Evolutionary conservation across 2,329 filamentous ascomycete species (phyloP).

Genomic region (Ploettnerulaceae sp.): DNA sequence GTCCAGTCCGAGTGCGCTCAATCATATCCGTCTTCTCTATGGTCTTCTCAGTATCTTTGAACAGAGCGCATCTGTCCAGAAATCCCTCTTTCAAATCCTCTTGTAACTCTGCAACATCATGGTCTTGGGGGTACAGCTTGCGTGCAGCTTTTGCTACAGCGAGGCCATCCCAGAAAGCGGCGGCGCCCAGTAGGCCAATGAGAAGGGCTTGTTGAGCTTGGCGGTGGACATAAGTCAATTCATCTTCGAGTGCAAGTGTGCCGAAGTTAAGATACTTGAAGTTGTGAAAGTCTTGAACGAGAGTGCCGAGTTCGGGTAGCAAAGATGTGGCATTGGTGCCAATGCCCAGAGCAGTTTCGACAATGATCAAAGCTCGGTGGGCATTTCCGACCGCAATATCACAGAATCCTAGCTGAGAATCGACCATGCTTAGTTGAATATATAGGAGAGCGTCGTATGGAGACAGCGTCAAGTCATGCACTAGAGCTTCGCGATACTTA

Average conservation of each 20-base stretch:
- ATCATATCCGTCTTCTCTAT: background rate
- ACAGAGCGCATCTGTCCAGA: conserved; percentile 3
- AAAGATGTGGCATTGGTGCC: background rate
- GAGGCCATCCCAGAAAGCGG: conserved; percentile 26
- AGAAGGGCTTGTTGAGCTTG: conserved; percentile 20
- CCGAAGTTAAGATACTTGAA: background rate
- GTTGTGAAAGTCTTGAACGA: background rate
- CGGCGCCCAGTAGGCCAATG: conserved; percentile 16
- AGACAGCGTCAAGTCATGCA: background rate
- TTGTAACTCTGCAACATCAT: conserved; percentile 12
- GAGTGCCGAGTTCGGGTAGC: background rate
- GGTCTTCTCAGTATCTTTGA: background rate
- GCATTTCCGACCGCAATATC: conserved; percentile 22
- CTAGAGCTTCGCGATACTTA: background rate
- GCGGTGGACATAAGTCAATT: conserved; percentile 12
- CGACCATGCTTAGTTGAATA: conserved; percentile 15
- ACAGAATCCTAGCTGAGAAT: conserved; percentile 24
- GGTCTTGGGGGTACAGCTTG: conserved; percentile 17
- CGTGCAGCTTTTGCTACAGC: conserved; percentile 18
- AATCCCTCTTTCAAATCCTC: conserved; percentile 10
- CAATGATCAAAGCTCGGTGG: conserved; percentile 22
- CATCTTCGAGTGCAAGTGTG: conserved; percentile 13
- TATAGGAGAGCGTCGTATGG: conserved; percentile 23
- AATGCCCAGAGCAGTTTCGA: conserved; percentile 17
- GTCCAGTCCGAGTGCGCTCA: conserved; percentile 10